Evolutionary conservation across 768 basidiomycete species (phyloP).

Genomic region (Gymnopilus junonius): DNA sequence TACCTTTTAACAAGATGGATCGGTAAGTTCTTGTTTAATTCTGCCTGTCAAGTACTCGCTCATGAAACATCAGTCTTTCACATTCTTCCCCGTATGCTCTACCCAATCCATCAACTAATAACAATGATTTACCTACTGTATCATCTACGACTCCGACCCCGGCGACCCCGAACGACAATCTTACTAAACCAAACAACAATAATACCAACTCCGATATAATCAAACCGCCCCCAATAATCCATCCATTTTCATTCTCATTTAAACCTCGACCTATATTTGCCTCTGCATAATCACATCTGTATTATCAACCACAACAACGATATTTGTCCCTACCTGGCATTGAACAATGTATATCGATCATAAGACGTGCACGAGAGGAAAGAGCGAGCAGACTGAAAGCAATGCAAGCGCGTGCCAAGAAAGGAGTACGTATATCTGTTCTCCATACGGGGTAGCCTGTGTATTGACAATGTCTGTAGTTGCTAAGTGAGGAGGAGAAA

Average conservation of each 20-base stretch:
- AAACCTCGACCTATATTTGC: constrained; percentile 72
- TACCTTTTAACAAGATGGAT: background rate
- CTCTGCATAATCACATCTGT: constrained; percentile 54
- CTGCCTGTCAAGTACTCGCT: constrained; percentile 52
- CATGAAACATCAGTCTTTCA: constrained; percentile 64
- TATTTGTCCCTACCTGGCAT: constrained; percentile 28
- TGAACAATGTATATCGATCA: constrained; percentile 21
- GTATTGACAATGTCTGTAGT: constrained; percentile 31
- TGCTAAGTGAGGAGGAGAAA: constrained; percentile 70
- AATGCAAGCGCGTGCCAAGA: constrained; percentile 74
- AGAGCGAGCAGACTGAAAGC: constrained; percentile 70
- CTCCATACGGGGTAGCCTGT: background rate
- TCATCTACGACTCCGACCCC: constrained; percentile 15
- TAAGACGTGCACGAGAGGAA: constrained; percentile 77
- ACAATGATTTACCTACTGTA: constrained; percentile 9
- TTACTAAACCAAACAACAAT: constrained; percentile 14
- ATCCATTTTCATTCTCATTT: constrained; percentile 51
- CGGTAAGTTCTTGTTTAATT: constrained; percentile 40
- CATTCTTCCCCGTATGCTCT: constrained; percentile 21
- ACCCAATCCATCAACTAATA: constrained; percentile 9
- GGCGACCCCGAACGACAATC: background rate
- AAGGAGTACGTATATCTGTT: constrained; percentile 58
- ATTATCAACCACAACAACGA: constrained; percentile 13
- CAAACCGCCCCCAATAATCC: constrained; percentile 43
- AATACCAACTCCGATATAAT: constrained; percentile 33